Conservation (phyloP, 2,329 filamentous ascomycete species). For the Penicillium olsonii region DNA sequence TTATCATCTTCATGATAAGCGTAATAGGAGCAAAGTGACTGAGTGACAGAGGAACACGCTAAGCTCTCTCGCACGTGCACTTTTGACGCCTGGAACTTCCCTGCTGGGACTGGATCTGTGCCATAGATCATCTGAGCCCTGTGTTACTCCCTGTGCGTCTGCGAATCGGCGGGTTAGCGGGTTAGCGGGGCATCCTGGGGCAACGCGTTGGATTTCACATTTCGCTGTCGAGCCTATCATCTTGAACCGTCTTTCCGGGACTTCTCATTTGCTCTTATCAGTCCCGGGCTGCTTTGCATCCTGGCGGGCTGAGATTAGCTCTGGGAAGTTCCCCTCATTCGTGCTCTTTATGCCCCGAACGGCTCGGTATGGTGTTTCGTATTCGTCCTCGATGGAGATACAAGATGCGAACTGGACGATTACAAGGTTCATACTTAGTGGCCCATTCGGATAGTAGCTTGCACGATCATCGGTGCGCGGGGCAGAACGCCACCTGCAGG, state of each 20-base stretch:
- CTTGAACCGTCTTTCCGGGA: neutral
- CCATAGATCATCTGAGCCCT: slow-evolving; percentile 15
- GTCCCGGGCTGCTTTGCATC: neutral
- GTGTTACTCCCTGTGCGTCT: slow-evolving; percentile 2
- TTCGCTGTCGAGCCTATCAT: neutral
- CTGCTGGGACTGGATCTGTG: slow-evolving; percentile 22
- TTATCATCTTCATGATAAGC: slow-evolving; percentile 2
- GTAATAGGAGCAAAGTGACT: no score
- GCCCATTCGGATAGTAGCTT: slow-evolving; percentile 1
- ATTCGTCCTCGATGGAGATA: no score
- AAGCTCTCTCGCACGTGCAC: slow-evolving; percentile 1
- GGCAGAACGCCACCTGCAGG: slow-evolving; percentile 2
- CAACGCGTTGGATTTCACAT: slow-evolving; percentile 2
- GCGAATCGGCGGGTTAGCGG: no score
- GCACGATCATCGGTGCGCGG: slow-evolving; percentile 10
- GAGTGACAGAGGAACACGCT: neutral
- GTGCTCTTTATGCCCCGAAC: neutral
- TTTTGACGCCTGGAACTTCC: slow-evolving; percentile 30
- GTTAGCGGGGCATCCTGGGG: no score
- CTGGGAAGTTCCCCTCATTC: slow-evolving; percentile 1
- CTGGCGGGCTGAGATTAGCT: neutral
- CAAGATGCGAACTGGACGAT: no score
- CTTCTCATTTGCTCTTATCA: slow-evolving; percentile 4
- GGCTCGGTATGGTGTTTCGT: neutral
- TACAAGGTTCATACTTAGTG: no score